Conservation (phyloP, 805 yeast genomes). For the Metschnikowia kofuensis region DNA sequence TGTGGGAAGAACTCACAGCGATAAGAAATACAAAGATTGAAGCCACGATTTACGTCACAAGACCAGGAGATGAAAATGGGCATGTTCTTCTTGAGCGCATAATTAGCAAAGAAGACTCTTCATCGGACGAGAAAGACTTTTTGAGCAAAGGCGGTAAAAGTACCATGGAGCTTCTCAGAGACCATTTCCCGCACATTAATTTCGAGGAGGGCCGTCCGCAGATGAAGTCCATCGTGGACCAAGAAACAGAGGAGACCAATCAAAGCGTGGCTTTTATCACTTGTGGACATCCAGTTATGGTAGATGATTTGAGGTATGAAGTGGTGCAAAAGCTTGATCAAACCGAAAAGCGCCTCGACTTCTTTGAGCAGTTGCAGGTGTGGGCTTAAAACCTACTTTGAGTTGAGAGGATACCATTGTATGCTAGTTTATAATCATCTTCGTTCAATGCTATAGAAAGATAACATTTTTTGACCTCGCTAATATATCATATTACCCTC, state of each 20-base stretch:
- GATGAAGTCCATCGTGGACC: constrained; percentile 34
- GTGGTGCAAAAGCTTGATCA: constrained; percentile 19
- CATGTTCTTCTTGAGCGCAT: constrained; percentile 8
- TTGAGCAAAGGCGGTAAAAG: constrained; percentile 4
- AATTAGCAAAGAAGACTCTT: constrained; percentile 6
- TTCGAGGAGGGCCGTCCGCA: constrained; percentile 43
- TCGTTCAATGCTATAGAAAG: not conserved
- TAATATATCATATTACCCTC: too few relatives aligned
- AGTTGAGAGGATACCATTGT: too few relatives aligned
- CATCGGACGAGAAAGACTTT: constrained; percentile 6
- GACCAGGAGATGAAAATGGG: constrained; percentile 8
- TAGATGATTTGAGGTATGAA: constrained; percentile 28
- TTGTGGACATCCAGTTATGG: constrained; percentile 34
- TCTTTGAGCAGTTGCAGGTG: constrained; percentile 19
- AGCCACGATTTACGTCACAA: constrained; percentile 15
- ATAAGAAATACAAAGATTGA: constrained; percentile 11
- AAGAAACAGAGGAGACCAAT: constrained; percentile 33
- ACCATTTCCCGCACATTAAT: constrained; percentile 16
- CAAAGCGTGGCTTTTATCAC: constrained; percentile 42
- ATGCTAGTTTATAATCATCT: too few relatives aligned
- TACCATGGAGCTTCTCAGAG: constrained; percentile 4
- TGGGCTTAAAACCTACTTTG: constrained; percentile 18
- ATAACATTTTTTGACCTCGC: not conserved
- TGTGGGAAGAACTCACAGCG: constrained; percentile 14
- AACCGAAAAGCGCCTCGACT: constrained; percentile 18